Conservation (phyloP, 768 basidiomycete species). For the Strobilomyces dryophilus region DNA sequence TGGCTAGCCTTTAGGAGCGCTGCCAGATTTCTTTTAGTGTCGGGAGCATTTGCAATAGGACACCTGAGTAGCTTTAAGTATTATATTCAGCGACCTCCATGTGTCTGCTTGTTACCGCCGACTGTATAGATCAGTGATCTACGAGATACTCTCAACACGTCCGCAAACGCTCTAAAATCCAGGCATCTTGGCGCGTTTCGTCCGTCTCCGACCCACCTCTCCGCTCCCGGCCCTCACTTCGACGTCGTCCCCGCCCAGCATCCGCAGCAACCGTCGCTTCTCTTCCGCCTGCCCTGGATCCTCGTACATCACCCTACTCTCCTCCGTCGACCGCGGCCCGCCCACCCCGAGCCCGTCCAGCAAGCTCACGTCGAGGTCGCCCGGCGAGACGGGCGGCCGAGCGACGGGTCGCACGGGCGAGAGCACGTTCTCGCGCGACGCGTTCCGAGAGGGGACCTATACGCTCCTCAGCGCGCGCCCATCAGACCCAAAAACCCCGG, state of each 20-base stretch:
- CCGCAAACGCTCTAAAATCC: constrained; percentile 1
- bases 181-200: constrained; percentile 7
- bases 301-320: constrained; percentile 59
- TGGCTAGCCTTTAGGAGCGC: too few species aligned
- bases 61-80: too few species aligned
- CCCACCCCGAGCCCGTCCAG: constrained; percentile 18
- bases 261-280: constrained; percentile 50
- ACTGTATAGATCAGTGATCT: neutral
- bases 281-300: constrained; percentile 63
- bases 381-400: neutral
- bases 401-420: constrained; percentile 11
- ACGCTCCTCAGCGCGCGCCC: too few species aligned
- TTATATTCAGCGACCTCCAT: too few species aligned
- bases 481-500: too few species aligned
- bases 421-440: constrained; percentile 29
- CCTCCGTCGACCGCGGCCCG: constrained; percentile 28
- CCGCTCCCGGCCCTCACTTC: constrained; percentile 7
- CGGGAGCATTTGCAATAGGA: too few species aligned
- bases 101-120: too few species aligned
- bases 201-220: constrained; percentile 5
- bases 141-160: neutral
- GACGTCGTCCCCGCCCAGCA: constrained; percentile 36
- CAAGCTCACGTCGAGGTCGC: constrained; percentile 30
- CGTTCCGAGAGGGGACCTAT: constrained; percentile 34
- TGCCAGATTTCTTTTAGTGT: too few species aligned